A percentile compares a stretch with the other conserved stretches of the same genome.
Conservation (phyloP, 768 basidiomycete species). For the Gyrodon lividus region DNA sequence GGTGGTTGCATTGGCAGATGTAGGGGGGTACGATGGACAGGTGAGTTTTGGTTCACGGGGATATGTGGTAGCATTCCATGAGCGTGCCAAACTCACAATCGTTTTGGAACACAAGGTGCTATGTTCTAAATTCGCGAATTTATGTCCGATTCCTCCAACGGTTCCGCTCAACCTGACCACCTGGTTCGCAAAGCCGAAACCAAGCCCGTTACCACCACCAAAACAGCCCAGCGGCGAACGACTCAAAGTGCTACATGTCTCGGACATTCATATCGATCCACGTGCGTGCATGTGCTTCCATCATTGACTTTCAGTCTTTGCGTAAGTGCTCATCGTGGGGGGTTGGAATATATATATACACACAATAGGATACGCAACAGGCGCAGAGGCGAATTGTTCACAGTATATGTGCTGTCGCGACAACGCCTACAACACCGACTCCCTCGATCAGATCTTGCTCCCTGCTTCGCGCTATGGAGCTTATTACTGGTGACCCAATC, state of each 20-base stretch:
- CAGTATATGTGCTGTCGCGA: slow-evolving; percentile 61
- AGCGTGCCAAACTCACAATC: slow-evolving; percentile 13
- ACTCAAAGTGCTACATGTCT: slow-evolving; percentile 48
- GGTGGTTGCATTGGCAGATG: slow-evolving; percentile 45
- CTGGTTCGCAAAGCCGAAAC: slow-evolving; percentile 56
- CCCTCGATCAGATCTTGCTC: slow-evolving; percentile 45
- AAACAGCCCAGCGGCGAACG: slow-evolving; percentile 43
- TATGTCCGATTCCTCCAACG: slow-evolving; percentile 40
- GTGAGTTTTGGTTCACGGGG: slow-evolving; percentile 18
- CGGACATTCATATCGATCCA: slow-evolving; percentile 52
- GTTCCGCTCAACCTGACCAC: slow-evolving; percentile 42
- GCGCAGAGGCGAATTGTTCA: slow-evolving; percentile 71
- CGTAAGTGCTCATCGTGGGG: too few species aligned
- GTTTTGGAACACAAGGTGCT: too few species aligned
- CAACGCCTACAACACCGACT: slow-evolving; percentile 45
- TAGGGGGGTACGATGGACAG: slow-evolving; percentile 51
- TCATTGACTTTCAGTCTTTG: neutral
- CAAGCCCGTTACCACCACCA: slow-evolving; percentile 41
- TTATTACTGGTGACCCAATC: slow-evolving; percentile 45
- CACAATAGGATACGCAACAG: slow-evolving; percentile 62
- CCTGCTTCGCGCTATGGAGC: slow-evolving; percentile 67
- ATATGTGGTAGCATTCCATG: too few species aligned
- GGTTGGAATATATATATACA: too few species aligned
- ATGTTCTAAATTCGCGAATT: slow-evolving; percentile 28
- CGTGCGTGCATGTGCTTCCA: slow-evolving; percentile 29